phyloP scores from a whole-genome alignment of 345 rosid species.

The Firmiana major region DNA sequence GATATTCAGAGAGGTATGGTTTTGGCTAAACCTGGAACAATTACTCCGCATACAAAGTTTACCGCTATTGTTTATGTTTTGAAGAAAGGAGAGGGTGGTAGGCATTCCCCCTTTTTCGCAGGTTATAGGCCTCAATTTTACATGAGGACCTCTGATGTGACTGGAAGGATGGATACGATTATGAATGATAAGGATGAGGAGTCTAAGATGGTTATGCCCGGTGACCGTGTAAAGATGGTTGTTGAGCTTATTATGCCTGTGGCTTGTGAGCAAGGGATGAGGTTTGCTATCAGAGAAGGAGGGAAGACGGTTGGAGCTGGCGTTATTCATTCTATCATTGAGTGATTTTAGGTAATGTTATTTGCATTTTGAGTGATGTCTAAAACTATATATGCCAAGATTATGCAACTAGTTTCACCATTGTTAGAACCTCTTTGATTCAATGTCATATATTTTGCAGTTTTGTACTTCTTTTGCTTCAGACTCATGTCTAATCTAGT shows the following conservation, averaged over 20 bases:
- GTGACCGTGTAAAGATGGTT: conserved; percentile 84
- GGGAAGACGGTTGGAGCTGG: conserved; percentile 98
- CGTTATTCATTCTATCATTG: conserved; percentile 78
- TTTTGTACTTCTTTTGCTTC: conserved; percentile 35
- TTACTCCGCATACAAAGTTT: conserved; percentile 77
- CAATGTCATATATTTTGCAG: conserved; percentile 40
- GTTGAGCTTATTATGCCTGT: conserved; percentile 90
- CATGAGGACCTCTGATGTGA: conserved; percentile 95
- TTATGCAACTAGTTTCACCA: conserved; percentile 36
- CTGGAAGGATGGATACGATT: conserved; percentile 66
- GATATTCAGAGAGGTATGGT: conserved; percentile 98
- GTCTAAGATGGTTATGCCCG: conserved; percentile 98
- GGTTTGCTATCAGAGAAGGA: conserved; percentile 96
- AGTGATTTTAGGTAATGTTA: conserved; percentile 22
- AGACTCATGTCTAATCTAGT: conserved; percentile 26
- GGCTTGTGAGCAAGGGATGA: conserved; percentile 93
- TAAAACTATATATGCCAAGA: conserved; percentile 18
- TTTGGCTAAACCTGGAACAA: conserved; percentile 76
- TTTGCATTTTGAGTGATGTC: conserved; percentile 24
- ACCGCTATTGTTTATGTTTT: conserved; percentile 71
- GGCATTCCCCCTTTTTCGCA: conserved; percentile 84
- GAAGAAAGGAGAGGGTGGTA: conserved; percentile 98
- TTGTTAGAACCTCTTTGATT: conserved; percentile 22
- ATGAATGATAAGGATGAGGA: conserved; percentile 92
- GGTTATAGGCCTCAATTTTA: conserved; percentile 90